Percentiles rank a stretch among this genome's conserved stretches.
Evolutionary conservation across 495 filamentous ascomycete species (phyloP).

Genomic region (Pyrenula massariospora): DNA sequence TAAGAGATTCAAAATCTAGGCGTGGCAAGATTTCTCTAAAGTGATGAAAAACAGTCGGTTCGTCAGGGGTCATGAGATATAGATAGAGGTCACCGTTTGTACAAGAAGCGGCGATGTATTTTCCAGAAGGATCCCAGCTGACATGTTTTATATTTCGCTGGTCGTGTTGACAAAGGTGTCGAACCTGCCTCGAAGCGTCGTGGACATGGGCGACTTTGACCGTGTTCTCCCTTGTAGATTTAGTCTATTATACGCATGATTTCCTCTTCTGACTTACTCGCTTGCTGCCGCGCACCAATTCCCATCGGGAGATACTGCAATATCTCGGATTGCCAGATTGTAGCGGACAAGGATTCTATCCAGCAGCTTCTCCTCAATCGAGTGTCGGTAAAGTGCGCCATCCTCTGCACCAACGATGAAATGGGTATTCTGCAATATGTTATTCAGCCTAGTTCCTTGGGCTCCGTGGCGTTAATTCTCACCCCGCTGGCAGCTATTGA

Average conservation of each 20-base stretch:
- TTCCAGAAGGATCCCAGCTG: conserved; percentile 73
- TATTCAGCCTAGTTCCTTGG: background rate
- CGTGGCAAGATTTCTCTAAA: conserved; percentile 75
- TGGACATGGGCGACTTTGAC: conserved; percentile 25
- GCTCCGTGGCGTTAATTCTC: background rate
- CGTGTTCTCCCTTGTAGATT: conserved; percentile 63
- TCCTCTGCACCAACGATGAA: conserved; percentile 87
- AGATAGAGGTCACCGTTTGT: conserved; percentile 80
- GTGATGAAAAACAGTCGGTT: conserved; percentile 68
- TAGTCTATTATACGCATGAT: background rate
- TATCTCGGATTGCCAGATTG: conserved; percentile 71
- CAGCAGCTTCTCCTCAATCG: conserved; percentile 60
- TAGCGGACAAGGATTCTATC: conserved; percentile 71
- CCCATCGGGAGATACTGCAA: conserved; percentile 70
- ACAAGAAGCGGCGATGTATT: conserved; percentile 67
- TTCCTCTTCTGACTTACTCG: conserved; percentile 16
- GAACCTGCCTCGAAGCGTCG: conserved; percentile 47
- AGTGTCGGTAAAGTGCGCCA: conserved; percentile 83
- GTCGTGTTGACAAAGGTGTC: conserved; percentile 61
- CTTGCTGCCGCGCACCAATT: conserved; percentile 95
- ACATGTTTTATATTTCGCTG: conserved; percentile 78
- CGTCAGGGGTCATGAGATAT: conserved; percentile 71
- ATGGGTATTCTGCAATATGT: conserved; percentile 50
- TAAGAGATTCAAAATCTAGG: conserved; percentile 67
- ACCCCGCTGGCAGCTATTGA: background rate